Evolutionary conservation across 2,329 filamentous ascomycete species (phyloP).

Genomic region (Microdochium paspali): DNA sequence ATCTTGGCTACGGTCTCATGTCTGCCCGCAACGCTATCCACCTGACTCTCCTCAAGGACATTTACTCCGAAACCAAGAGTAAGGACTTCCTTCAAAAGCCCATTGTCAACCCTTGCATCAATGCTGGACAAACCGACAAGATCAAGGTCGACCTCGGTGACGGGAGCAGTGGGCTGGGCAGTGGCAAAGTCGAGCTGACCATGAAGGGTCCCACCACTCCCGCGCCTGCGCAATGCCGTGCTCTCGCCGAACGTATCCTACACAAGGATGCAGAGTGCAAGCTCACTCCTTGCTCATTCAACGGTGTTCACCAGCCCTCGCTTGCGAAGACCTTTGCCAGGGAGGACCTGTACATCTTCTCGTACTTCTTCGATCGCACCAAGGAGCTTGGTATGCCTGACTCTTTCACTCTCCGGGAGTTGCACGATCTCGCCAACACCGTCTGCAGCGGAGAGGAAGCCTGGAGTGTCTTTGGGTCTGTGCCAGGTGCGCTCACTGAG

Average conservation of each 20-base stretch:
- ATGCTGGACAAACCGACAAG: constrained; percentile 65
- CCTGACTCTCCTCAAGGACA: constrained; percentile 61
- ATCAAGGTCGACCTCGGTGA: constrained; percentile 64
- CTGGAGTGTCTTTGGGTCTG: constrained; percentile 73
- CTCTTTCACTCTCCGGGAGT: constrained; percentile 83
- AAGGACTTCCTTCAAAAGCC: constrained; percentile 27
- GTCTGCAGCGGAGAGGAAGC: constrained; percentile 71
- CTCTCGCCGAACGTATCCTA: constrained; percentile 81
- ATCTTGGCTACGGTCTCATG: constrained; percentile 95
- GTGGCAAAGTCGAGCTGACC: constrained; percentile 56
- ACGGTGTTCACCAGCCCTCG: constrained; percentile 89
- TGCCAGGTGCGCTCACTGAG: constrained; percentile 73
- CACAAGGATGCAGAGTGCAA: constrained; percentile 77
- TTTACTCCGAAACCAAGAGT: constrained; percentile 52
- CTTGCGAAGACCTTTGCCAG: constrained; percentile 83
- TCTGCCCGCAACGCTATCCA: constrained; percentile 84
- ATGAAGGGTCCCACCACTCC: constrained; percentile 77
- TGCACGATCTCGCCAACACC: constrained; percentile 73
- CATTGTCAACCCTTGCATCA: constrained; percentile 52
- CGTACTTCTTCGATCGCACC: constrained; percentile 95
- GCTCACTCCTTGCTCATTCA: constrained; percentile 93
- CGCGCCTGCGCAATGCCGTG: constrained; percentile 79
- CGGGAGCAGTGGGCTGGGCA: constrained; percentile 52
- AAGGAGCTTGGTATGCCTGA: constrained; percentile 96
- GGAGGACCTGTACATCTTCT: constrained; percentile 94